Base-by-base conservation (phyloP, 2,329 filamentous ascomycete genomes). In the Colletotrichum higginsianum region DNA sequence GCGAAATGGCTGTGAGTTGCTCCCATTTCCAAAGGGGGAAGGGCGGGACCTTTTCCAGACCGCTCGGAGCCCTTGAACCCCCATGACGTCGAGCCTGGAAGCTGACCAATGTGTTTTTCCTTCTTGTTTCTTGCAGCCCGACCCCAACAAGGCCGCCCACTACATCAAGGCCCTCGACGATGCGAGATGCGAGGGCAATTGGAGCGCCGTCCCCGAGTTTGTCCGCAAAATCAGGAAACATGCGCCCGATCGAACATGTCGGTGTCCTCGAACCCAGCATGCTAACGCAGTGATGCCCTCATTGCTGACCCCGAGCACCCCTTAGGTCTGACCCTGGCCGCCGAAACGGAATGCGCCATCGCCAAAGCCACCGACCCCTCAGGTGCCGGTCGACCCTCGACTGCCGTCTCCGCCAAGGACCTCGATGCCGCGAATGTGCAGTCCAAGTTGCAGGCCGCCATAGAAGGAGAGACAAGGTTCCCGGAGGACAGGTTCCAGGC, bases 191-290 rank as follows among this genome's bases (percentile, higher is more conserved):
- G 91, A 96, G 78, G 95, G 93, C 63, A 92, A 91, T 81, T 99
- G 96, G 96, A 87, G 91, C 75, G 90, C 93, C 40, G 89, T 98
- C 40, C 94, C 94, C 35, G 96, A 98, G 84, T 88, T 97, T 74
- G 92, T 96, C 77, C 91, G 96, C 80, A 99, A 99, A 84, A 89
- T 98, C 78, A 93, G 93, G 79, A 98, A 99, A 83, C 96, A 99
- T 88, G 94, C 95, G 77, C 92, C 95, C 50, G 90, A 93, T 73
- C 90, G 94, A 81, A 89, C 90, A 83, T 98, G 96, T 98, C 92
- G 77, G 90, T 79, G 21, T 18, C 69, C 65, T 71, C 64, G 64
- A 71, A 50, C 35, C 23, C 40, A 67, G 42, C 50, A 46, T 44
- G 42, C 64, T n/a, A 38, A 40, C 12, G 21, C 62, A 8, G 49